Percentiles rank a stretch among this genome's conserved stretches.
phyloP scores from a whole-genome alignment of 345 rosid species.

The Eucalyptus sp. region DNA sequence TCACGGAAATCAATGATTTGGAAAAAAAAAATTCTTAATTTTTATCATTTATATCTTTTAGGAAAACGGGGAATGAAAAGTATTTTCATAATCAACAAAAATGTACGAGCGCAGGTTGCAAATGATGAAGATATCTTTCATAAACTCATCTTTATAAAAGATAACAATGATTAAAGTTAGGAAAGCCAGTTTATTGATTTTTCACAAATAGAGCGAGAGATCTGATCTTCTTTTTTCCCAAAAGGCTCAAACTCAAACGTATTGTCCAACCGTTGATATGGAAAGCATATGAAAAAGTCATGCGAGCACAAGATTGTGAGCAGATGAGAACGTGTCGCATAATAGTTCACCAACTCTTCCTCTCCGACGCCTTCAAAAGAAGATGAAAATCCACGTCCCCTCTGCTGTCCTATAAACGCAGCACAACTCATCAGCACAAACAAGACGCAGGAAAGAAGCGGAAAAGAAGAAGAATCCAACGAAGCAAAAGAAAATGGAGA shows the following conservation, averaged over 20 bases:
- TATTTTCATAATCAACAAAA: neutral
- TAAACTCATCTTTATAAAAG: neutral
- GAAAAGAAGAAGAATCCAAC: neutral
- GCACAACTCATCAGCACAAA: neutral
- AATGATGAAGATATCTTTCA: neutral
- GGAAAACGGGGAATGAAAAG: accelerated
- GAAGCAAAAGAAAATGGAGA: neutral
- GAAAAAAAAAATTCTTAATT: neutral
- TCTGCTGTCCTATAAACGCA: neutral
- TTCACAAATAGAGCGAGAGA: neutral
- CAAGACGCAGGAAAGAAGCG: neutral
- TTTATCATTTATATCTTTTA: neutral
- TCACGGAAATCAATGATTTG: neutral
- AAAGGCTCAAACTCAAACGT: neutral
- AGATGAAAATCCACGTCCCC: neutral
- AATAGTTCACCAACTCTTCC: constrained; percentile 60
- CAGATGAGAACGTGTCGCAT: constrained; percentile 51
- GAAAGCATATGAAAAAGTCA: neutral
- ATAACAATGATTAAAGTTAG: neutral
- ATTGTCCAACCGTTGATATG: neutral
- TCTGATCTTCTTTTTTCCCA: neutral
- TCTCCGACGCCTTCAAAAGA: neutral
- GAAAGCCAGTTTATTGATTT: neutral
- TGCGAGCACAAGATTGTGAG: neutral
- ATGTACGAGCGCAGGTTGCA: accelerated